A percentile compares a stretch with the other conserved stretches of the same genome.
Conservation (phyloP, 2,329 filamentous ascomycete genomes). For the Fusarium sp. region DNA sequence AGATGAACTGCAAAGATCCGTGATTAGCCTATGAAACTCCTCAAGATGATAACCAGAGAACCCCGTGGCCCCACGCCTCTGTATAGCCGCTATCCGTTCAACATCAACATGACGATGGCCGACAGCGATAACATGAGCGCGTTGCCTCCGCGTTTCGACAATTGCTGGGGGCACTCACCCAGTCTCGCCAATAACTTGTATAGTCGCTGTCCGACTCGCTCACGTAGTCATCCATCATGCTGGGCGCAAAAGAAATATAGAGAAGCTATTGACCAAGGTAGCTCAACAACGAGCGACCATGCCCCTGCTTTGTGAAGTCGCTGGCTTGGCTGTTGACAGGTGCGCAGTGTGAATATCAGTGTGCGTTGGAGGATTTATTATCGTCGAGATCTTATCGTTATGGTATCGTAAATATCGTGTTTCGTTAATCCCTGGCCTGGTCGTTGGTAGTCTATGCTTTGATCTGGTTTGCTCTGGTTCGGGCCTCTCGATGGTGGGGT, state of each 20-base stretch:
- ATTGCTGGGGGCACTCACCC: conserved; percentile 72
- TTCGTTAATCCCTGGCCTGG: conserved; percentile 23
- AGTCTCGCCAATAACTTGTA: conserved; percentile 99
- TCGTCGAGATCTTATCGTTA: conserved; percentile 6
- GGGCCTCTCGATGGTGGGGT: conserved; percentile 36
- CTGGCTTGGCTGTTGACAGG: conserved; percentile 2
- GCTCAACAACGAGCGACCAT: conserved; percentile 46
- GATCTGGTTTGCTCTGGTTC: conserved; percentile 1
- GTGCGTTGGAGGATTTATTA: conserved; percentile 3
- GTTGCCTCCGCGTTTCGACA: background rate
- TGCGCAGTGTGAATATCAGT: conserved; percentile 17
- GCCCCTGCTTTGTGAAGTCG: conserved; percentile 30
- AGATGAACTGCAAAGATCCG: conserved; percentile 80
- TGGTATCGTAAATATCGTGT: conserved; percentile 20
- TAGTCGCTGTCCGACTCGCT: conserved; percentile 99
- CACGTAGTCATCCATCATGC: conserved; percentile 92
- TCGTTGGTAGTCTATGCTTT: conserved; percentile 12
- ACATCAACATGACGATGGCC: background rate
- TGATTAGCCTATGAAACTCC: conserved; percentile 26
- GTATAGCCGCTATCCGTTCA: background rate
- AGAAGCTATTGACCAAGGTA: conserved; percentile 26
- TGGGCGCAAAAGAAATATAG: conserved; percentile 21
- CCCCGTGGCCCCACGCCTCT: conserved; percentile 25
- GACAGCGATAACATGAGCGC: conserved; percentile 1
- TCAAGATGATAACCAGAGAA: background rate